Evolutionary conservation across 345 rosid genomes (phyloP).

Genomic region (Iberis pinnata): DNA sequence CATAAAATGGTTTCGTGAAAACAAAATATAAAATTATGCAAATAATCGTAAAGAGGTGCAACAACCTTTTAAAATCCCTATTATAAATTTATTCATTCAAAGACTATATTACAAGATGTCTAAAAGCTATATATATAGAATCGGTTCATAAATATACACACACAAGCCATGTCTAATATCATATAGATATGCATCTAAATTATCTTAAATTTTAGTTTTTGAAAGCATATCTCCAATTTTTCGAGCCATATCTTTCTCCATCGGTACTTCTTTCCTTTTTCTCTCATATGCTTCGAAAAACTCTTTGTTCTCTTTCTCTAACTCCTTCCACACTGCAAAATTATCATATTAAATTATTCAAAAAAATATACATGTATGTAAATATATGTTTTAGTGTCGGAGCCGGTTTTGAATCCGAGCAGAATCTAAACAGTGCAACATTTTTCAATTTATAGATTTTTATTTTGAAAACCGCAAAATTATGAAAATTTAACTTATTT

Average conservation of each 20-base stretch:
- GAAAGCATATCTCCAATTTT: constrained; percentile 36
- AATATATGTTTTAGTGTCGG: no score
- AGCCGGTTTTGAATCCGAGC: no score
- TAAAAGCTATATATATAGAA: background rate
- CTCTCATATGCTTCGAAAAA: constrained; percentile 67
- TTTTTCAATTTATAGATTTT: no score
- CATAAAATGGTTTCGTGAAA: no score
- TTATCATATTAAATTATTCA: no score
- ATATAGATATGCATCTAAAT: background rate
- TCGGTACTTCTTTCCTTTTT: constrained; percentile 29
- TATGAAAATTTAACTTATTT: no score
- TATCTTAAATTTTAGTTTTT: constrained; percentile 24
- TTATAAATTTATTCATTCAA: no score
- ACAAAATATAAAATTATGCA: no score
- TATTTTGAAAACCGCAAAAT: no score
- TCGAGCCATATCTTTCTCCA: constrained; percentile 39
- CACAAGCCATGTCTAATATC: background rate
- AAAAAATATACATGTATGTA: no score
- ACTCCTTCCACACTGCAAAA: constrained; percentile 80
- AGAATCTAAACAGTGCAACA: no score
- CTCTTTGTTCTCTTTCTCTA: constrained; percentile 84
- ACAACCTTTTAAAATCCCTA: background rate
- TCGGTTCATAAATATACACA: background rate
- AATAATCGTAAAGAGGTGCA: background rate
- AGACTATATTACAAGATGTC: background rate